Evolutionary conservation across 1,284 basidiomycete species (phyloP), one percentile per base, ranked within the genome.

Genomic region (Xanthoconium separans): DNA sequence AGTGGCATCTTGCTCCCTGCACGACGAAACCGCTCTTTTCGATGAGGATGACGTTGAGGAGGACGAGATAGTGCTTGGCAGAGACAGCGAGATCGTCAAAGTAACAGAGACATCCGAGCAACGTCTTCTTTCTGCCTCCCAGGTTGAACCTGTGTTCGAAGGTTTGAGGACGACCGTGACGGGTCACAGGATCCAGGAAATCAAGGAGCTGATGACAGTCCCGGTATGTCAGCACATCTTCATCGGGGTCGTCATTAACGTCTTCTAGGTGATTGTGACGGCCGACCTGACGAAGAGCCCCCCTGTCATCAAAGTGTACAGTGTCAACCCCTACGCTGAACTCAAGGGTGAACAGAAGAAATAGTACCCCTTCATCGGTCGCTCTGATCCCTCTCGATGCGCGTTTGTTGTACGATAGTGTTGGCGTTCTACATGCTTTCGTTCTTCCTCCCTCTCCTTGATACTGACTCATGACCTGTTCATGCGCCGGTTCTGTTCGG

Each of bases 231-330:
- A 12, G 8, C 22, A 10, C 8, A 8, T 51, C 18, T 33, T 49
- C 12, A 3, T 44, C n/a, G 50, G 37, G 33, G 43, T 27, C n/a
- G 55, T 13, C 33, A 42, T 53, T 61, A n/a, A 59, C 42, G 20
- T 47, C 59, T 31, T 47, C 1, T 58, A 92, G 90, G 90, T 95
- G 63, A 94, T 96, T 66, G 85, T 97, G 61, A 94, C 93, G 37
- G 92, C 93, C 36, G 94, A 97, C 71, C 75, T 96, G 63, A 93
- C 91, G 60, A 95, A 95, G 82, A 93, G 89, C 62, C 94, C 94
- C 50, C 94, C 94, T 10, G 93, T 96, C 60, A 89, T 95, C 77
- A 93, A 93, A 72, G 93, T 95, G 52, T 92, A 91, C 77, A 91
- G 89, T 64, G 89, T 92, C 62, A 92, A 92, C 66, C 89, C 89